A percentile compares a stretch with the other conserved stretches of the same genome.
These are phyloP conservation scores for Cystofilobasidium bisporidii DNA, from an alignment of 768 basidiomycete genomes.

Conservation along the genomic window DNA sequence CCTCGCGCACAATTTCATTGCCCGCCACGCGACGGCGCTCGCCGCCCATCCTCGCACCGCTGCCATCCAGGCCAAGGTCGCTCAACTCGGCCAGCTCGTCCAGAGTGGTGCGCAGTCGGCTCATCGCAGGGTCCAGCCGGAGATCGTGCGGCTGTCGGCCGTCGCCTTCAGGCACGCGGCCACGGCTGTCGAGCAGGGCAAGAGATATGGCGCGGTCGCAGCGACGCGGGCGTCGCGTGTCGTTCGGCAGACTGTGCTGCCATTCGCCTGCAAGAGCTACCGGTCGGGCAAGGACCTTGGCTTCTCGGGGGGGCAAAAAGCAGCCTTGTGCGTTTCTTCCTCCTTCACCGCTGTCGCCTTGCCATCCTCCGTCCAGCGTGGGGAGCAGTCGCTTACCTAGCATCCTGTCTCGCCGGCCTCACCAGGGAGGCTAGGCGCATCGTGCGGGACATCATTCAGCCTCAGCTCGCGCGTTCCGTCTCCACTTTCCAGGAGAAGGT, in stretches of 20 bases:
- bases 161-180: not conserved
- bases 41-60: not conserved
- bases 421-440: not conserved
- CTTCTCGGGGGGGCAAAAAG: not conserved
- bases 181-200: not conserved
- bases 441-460: not conserved
- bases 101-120: not conserved
- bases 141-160: not conserved
- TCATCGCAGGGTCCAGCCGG: not conserved
- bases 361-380: too few species aligned
- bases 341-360: too few species aligned
- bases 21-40: not conserved
- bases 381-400: too few species aligned
- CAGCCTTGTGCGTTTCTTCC: not conserved
- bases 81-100: not conserved
- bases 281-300: not conserved
- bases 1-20: not conserved
- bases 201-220: not conserved
- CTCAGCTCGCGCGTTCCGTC: not conserved
- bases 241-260: not conserved
- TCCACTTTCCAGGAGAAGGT: constrained; percentile 30
- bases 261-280: not conserved
- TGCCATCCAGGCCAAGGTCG: not conserved
- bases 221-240: not conserved
- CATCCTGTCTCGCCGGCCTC: not conserved